These are phyloP conservation scores for Russula sp. DNA, from an alignment of 768 basidiomycete genomes.

Conservation along the genomic window DNA sequence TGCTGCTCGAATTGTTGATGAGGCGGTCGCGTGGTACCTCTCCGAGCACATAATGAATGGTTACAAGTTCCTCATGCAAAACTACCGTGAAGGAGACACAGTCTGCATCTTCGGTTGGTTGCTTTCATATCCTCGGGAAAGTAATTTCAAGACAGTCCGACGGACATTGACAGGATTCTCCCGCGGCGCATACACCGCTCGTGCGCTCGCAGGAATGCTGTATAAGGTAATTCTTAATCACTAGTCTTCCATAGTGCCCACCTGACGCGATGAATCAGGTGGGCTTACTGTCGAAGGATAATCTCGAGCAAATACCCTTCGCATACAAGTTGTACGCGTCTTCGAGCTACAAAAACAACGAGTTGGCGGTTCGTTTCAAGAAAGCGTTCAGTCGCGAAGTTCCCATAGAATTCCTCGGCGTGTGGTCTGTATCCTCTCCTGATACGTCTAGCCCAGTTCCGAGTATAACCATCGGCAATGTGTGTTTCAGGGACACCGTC, in stretches of 20 bases:
- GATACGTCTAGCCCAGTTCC: background rate
- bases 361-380: conserved; percentile 61
- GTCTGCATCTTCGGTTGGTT: conserved; percentile 62
- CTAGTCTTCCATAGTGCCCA: background rate
- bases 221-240: conserved; percentile 43
- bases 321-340: conserved; percentile 67
- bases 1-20: background rate
- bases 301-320: conserved; percentile 61
- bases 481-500: conserved; percentile 59
- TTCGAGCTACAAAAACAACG: conserved; percentile 37
- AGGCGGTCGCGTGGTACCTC: conserved; percentile 12
- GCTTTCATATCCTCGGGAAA: background rate
- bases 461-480: background rate
- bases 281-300: conserved; percentile 61
- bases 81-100: conserved; percentile 61
- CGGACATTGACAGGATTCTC: conserved; percentile 56
- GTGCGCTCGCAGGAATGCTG: conserved; percentile 72
- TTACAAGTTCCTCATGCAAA: conserved; percentile 73
- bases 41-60: conserved; percentile 42
- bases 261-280: conserved; percentile 37
- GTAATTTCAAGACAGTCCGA: background rate
- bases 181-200: conserved; percentile 55
- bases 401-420: conserved; percentile 72
- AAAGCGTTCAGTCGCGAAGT: conserved; percentile 58
- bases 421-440: conserved; percentile 44